phyloP scores from a whole-genome alignment of 352 stramenopile genomes.

The Pelagophyceae sp. region DNA sequence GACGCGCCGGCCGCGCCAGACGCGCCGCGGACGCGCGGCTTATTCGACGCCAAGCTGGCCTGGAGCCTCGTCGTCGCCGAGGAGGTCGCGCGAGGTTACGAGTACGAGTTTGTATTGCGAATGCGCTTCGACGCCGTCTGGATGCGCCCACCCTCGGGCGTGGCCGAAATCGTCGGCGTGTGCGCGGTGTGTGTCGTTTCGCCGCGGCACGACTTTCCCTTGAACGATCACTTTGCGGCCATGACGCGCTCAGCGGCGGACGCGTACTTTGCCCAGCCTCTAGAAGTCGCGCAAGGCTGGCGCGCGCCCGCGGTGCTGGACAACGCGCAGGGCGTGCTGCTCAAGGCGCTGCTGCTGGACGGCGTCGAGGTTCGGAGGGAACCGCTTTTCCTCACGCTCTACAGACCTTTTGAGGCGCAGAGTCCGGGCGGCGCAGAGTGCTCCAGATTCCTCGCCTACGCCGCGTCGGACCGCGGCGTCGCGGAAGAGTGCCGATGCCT shows the following conservation, averaged over 20 bases:
- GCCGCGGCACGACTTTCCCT: conserved; percentile 11
- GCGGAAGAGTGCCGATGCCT: too few relatives aligned
- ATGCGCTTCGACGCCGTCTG: conserved; percentile 3
- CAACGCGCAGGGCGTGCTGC: background rate
- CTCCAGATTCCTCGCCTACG: too few relatives aligned
- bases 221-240: conserved; percentile 8
- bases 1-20: background rate
- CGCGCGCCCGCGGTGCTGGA: background rate
- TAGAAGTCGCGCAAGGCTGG: background rate
- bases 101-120: background rate
- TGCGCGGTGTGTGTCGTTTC: background rate
- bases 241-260: background rate
- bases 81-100: background rate
- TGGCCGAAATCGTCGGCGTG: background rate
- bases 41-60: background rate
- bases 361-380: background rate
- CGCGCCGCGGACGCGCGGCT: background rate
- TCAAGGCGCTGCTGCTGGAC: background rate
- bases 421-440: too few relatives aligned
- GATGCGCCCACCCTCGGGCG: background rate
- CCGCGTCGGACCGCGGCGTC: too few relatives aligned
- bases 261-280: background rate
- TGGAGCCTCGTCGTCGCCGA: background rate
- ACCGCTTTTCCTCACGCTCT: background rate
- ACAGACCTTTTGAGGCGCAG: too few relatives aligned